Percentiles rank a stretch among this genome's conserved stretches.
These are phyloP conservation scores for Hypsizygus ulmarius DNA, from an alignment of 1,284 basidiomycete species.

Conservation along the genomic window DNA sequence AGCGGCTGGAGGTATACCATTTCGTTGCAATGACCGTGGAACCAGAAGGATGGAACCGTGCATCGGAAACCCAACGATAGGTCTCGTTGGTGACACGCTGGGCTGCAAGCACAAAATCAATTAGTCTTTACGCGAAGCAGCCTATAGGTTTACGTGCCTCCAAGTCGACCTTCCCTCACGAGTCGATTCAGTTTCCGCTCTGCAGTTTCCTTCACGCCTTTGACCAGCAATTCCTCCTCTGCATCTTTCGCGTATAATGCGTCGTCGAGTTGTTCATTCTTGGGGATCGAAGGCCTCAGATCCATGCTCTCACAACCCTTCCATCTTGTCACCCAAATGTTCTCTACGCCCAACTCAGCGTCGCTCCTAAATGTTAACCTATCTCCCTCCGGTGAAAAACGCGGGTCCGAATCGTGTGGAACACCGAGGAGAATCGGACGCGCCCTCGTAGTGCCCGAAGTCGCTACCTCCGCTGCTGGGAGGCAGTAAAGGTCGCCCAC, in stretches of 20 bases:
- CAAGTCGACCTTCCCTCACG: slow-evolving; percentile 54
- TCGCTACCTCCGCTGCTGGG: slow-evolving; percentile 34
- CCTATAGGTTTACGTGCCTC: slow-evolving; percentile 39
- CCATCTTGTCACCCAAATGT: slow-evolving; percentile 70
- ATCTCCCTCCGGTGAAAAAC: slow-evolving; percentile 65
- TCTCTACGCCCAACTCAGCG: slow-evolving; percentile 67
- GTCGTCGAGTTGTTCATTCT: slow-evolving; percentile 27
- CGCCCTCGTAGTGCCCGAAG: slow-evolving; percentile 30
- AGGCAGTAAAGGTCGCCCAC: slow-evolving; percentile 72
- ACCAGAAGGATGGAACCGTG: slow-evolving; percentile 67
- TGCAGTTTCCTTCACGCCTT: slow-evolving; percentile 48
- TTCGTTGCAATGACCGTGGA: slow-evolving; percentile 64
- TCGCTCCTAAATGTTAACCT: slow-evolving; percentile 65
- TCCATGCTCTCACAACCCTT: slow-evolving; percentile 59
- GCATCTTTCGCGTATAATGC: slow-evolving; percentile 36
- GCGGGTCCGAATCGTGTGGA: slow-evolving; percentile 68
- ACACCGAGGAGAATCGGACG: slow-evolving; percentile 55
- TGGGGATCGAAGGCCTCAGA: slow-evolving; percentile 33
- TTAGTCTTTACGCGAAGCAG: slow-evolving; percentile 1
- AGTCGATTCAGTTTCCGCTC: slow-evolving; percentile 49
- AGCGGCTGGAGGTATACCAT: slow-evolving; percentile 64
- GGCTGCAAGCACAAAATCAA: slow-evolving; percentile 34
- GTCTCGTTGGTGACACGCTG: slow-evolving; percentile 71
- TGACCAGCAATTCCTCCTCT: slow-evolving; percentile 49
- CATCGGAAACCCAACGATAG: slow-evolving; percentile 63